phyloP scores from a whole-genome alignment of 768 basidiomycete genomes.

The Coprinopsis strossmayeri region DNA sequence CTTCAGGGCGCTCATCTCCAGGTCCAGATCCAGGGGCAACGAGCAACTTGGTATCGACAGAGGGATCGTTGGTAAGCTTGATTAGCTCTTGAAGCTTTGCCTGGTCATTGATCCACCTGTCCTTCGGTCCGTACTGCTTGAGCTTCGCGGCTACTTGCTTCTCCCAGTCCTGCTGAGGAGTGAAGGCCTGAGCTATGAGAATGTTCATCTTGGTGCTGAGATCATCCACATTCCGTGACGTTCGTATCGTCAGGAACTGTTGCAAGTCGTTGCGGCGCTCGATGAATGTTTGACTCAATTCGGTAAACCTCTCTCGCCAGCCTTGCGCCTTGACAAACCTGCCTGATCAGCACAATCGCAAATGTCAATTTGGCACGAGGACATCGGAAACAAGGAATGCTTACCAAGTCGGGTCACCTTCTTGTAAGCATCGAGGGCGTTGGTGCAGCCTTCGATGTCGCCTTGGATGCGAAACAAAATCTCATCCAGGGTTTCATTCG shows the following conservation, averaged over 20 bases:
- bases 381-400: neutral
- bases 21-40: neutral
- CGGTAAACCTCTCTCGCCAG: constrained; percentile 16
- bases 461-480: constrained; percentile 1
- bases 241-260: constrained; percentile 12
- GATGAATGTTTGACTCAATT: constrained; percentile 13
- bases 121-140: constrained; percentile 6
- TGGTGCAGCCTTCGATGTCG: constrained; percentile 16
- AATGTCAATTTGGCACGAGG: neutral
- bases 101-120: constrained; percentile 12
- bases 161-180: constrained; percentile 16
- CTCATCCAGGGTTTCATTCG: neutral
- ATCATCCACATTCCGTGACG: constrained; percentile 11
- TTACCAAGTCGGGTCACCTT: constrained; percentile 16
- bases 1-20: constrained; percentile 11
- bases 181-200: constrained; percentile 13
- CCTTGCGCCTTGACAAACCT: constrained; percentile 18
- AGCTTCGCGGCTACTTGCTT: constrained; percentile 10
- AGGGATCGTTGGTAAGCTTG: constrained; percentile 10
- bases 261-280: constrained; percentile 12
- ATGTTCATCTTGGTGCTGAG: constrained; percentile 14
- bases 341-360: constrained; percentile 4
- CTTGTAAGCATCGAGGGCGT: constrained; percentile 20
- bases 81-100: constrained; percentile 11
- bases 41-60: neutral